phyloP scores from a whole-genome alignment of 23 red algal species.

The Gracilaria vermiculophylla region DNA sequence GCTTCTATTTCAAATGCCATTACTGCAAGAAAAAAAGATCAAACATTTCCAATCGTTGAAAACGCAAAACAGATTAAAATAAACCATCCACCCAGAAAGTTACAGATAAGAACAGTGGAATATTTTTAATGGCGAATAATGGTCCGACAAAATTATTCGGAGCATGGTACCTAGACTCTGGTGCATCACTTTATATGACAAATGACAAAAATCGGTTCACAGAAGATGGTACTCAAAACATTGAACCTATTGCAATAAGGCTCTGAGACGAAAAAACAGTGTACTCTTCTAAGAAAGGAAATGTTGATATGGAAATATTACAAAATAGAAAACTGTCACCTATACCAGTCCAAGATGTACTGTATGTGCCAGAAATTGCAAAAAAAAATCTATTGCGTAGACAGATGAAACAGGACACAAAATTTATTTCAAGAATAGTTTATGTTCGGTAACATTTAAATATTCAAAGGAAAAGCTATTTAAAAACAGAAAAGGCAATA shows the following conservation, averaged over 20 bases:
- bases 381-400: neutral
- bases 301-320: neutral
- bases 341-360: neutral
- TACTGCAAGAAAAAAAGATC: neutral
- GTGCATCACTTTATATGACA: conserved; percentile 13
- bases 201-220: neutral
- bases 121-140: neutral
- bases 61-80: neutral
- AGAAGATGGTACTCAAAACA: neutral
- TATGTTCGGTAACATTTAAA: neutral
- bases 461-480: no score
- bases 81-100: neutral
- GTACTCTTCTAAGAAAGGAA: neutral
- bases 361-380: no score
- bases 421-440: neutral
- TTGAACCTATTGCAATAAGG: neutral
- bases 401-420: neutral
- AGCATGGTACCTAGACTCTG: conserved; percentile 16
- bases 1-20: neutral
- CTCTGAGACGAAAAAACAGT: neutral
- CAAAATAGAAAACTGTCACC: neutral
- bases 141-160: neutral
- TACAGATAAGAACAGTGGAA: neutral
- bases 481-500: neutral
- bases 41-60: neutral